Evolutionary conservation across 129 eudicot genomes (phyloP).

Genomic region (Centella asiatica): DNA sequence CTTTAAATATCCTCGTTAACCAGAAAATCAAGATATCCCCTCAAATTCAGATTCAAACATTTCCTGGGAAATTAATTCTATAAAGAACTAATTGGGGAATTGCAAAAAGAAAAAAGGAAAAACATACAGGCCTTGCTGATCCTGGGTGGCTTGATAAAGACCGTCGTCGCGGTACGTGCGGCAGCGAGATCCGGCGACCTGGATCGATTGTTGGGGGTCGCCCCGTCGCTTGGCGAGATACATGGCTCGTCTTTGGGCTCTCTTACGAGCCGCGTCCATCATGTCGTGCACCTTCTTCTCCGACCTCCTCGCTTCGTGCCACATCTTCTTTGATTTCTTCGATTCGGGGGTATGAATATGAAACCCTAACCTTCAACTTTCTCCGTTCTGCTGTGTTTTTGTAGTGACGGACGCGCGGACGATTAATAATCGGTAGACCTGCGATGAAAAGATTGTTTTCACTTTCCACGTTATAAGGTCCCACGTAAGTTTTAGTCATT

Average conservation of each 20-base stretch:
- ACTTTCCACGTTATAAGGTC: too few species aligned
- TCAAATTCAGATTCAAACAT: too few species aligned
- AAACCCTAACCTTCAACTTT: not conserved
- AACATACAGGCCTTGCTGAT: slow-evolving; percentile 94
- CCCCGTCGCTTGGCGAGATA: slow-evolving; percentile 97
- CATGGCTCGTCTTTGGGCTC: slow-evolving; percentile 90
- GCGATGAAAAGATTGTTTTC: too few species aligned
- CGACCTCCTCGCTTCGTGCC: slow-evolving; percentile 99
- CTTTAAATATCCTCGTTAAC: too few species aligned
- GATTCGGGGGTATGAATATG: not conserved
- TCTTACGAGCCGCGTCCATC: slow-evolving; percentile 99
- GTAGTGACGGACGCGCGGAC: too few species aligned
- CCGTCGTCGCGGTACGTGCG: slow-evolving; percentile 82
- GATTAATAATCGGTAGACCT: too few species aligned
- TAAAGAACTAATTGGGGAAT: not conserved
- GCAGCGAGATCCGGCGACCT: slow-evolving; percentile 77
- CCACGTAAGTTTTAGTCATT: too few species aligned
- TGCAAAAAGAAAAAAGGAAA: not conserved
- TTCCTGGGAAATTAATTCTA: too few species aligned
- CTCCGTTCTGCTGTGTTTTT: not conserved
- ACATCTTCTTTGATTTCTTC: slow-evolving; percentile 36
- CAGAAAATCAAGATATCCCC: too few species aligned
- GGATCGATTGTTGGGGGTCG: slow-evolving; percentile 95
- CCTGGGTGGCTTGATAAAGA: slow-evolving; percentile 79
- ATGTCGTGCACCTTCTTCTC: slow-evolving; percentile 95